phyloP scores from a whole-genome alignment of 441 rosid species.

The Manihot esculenta region DNA sequence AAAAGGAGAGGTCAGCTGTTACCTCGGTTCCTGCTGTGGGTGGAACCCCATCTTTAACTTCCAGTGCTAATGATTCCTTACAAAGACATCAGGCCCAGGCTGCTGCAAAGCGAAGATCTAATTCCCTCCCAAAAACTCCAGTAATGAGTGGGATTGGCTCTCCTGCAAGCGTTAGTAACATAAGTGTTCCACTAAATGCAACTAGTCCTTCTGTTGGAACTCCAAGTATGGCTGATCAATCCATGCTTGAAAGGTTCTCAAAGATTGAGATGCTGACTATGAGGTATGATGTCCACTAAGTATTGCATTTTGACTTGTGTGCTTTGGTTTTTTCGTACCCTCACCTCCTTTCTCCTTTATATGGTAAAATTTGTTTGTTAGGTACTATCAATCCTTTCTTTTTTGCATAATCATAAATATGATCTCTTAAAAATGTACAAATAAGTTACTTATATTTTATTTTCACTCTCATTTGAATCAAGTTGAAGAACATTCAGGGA shows the following conservation, averaged over 20 bases:
- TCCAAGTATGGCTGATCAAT: constrained; percentile 62
- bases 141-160: constrained; percentile 83
- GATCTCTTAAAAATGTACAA: not conserved
- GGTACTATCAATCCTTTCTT: not conserved
- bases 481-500: not conserved
- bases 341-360: not conserved
- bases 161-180: constrained; percentile 88
- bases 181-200: constrained; percentile 61
- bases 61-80: constrained; percentile 78
- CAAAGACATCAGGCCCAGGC: constrained; percentile 63
- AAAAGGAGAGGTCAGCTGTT: constrained; percentile 69
- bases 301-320: constrained; percentile 3
- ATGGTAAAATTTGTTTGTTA: not conserved
- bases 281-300: constrained; percentile 50
- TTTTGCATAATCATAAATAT: not conserved
- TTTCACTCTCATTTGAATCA: not conserved
- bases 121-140: constrained; percentile 70
- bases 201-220: constrained; percentile 87
- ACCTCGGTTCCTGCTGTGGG: constrained; percentile 66
- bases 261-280: constrained; percentile 71
- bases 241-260: constrained; percentile 72
- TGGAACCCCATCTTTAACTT: constrained; percentile 66
- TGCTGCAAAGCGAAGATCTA: constrained; percentile 68
- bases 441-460: not conserved
- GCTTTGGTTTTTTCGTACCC: not conserved